phyloP scores from a whole-genome alignment of 2,329 filamentous ascomycete genomes.

The Alternaria sp. region DNA sequence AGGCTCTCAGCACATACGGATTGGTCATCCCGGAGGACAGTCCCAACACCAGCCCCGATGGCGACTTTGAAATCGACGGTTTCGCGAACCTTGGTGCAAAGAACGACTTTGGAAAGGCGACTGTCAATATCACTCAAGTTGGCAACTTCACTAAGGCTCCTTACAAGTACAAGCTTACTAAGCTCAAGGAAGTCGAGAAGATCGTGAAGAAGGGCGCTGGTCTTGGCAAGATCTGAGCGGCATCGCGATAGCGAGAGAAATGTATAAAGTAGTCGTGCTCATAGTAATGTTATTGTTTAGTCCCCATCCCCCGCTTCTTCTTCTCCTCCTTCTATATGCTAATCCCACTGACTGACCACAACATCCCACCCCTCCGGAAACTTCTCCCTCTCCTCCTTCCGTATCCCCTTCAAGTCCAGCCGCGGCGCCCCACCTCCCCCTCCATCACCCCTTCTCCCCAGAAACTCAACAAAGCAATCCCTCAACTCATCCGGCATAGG shows the following conservation, averaged over 20 bases:
- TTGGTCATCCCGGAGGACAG: constrained; percentile 62
- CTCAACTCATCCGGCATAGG: not conserved
- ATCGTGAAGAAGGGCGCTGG: constrained; percentile 55
- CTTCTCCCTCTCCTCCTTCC: not conserved
- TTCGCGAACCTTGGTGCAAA: constrained; percentile 61
- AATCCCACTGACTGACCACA: not conserved
- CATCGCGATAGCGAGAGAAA: not conserved
- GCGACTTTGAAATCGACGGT: constrained; percentile 62
- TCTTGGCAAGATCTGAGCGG: constrained; percentile 50
- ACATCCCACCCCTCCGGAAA: not conserved
- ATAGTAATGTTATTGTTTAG: not conserved
- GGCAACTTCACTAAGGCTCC: constrained; percentile 58
- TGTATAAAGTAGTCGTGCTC: not conserved
- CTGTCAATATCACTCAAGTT: constrained; percentile 60
- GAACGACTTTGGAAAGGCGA: constrained; percentile 58
- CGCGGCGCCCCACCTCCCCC: not conserved
- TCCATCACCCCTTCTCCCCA: not conserved
- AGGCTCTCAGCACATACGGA: constrained; percentile 61
- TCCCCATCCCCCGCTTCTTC: not conserved
- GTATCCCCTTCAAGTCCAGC: not conserved
- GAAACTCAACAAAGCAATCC: not conserved
- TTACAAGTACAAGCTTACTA: constrained; percentile 58
- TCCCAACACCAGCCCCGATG: constrained; percentile 60
- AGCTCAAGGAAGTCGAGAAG: constrained; percentile 51
- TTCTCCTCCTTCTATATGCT: not conserved